Evolutionary conservation across 192 early-diverging fungal genomes (phyloP).

Genomic region (Coemansia guatemalensis): DNA sequence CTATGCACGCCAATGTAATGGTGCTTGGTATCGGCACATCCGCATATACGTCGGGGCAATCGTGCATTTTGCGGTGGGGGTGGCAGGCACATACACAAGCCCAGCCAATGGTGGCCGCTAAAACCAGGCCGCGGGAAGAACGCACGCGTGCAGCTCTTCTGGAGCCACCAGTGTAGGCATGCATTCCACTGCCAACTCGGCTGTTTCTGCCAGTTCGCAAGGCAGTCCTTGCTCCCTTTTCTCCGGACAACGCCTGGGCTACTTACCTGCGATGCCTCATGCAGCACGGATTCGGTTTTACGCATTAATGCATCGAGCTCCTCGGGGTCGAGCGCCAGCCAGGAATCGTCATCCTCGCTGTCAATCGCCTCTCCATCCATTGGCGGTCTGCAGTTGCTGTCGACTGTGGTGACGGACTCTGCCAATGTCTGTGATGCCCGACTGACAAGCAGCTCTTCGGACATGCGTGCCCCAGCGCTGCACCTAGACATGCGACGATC

Average conservation of each 20-base stretch:
- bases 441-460: slow-evolving; percentile 16
- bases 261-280: slow-evolving; percentile 39
- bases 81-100: slow-evolving; percentile 8
- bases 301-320: slow-evolving; percentile 48
- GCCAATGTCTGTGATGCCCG: slow-evolving; percentile 14
- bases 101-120: slow-evolving; percentile 26
- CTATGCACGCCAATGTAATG: slow-evolving; percentile 9
- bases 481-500: slow-evolving; percentile 20
- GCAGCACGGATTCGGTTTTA: slow-evolving; percentile 42
- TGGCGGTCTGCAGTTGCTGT: neutral
- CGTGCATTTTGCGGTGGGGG: slow-evolving; percentile 14
- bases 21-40: slow-evolving; percentile 1
- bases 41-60: slow-evolving; percentile 15
- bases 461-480: slow-evolving; percentile 11
- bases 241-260: slow-evolving; percentile 1
- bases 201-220: neutral
- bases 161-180: slow-evolving; percentile 3
- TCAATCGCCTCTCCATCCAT: slow-evolving; percentile 4
- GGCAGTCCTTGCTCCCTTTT: neutral
- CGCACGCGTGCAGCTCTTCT: slow-evolving; percentile 21
- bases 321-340: slow-evolving; percentile 41
- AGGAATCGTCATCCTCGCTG: slow-evolving; percentile 50
- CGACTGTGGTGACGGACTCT: slow-evolving; percentile 3
- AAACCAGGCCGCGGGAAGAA: slow-evolving; percentile 39
- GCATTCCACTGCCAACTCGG: neutral